These are phyloP conservation scores for Thielaviopsis punctulata DNA, from an alignment of 2,329 filamentous ascomycete genomes.

Conservation along the genomic window DNA sequence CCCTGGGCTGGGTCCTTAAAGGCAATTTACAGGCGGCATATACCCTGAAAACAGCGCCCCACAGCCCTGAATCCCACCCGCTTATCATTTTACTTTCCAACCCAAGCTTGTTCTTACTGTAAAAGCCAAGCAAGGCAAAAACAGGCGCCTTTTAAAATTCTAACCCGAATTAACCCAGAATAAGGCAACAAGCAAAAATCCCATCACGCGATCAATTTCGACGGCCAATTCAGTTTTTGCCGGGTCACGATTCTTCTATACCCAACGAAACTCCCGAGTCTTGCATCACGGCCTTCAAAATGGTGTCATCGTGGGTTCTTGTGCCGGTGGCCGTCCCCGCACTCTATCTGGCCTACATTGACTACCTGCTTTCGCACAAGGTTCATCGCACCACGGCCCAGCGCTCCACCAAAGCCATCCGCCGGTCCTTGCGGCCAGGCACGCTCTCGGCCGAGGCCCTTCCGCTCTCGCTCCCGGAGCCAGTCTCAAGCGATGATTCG, in stretches of 20 bases:
- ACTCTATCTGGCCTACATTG: slow-evolving; percentile 8
- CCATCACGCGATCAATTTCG: neutral
- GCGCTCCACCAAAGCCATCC: slow-evolving; percentile 3
- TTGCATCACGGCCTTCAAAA: neutral
- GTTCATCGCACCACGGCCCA: slow-evolving; percentile 1
- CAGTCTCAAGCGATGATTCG: slow-evolving; percentile 13
- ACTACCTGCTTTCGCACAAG: slow-evolving; percentile 1
- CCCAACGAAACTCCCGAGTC: too few species aligned
- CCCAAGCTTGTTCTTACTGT: neutral
- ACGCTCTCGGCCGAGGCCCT: slow-evolving; percentile 10
- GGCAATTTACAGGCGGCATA: too few species aligned
- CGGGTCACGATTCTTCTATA: too few species aligned
- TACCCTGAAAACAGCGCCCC: neutral
- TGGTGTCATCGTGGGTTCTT: slow-evolving; percentile 7
- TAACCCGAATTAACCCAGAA: neutral
- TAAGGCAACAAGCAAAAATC: neutral
- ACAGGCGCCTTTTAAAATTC: neutral
- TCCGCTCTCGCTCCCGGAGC: slow-evolving; percentile 13
- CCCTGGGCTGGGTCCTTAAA: too few species aligned
- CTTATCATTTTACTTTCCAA: neutral
- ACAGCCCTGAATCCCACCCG: neutral
- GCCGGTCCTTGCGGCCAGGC: slow-evolving; percentile 15
- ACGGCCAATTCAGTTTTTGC: too few species aligned
- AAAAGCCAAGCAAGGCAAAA: neutral
- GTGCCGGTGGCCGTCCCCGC: slow-evolving; percentile 6